Conservation (phyloP, 345 rosid genomes). For the Bretschneidera sinensis region DNA sequence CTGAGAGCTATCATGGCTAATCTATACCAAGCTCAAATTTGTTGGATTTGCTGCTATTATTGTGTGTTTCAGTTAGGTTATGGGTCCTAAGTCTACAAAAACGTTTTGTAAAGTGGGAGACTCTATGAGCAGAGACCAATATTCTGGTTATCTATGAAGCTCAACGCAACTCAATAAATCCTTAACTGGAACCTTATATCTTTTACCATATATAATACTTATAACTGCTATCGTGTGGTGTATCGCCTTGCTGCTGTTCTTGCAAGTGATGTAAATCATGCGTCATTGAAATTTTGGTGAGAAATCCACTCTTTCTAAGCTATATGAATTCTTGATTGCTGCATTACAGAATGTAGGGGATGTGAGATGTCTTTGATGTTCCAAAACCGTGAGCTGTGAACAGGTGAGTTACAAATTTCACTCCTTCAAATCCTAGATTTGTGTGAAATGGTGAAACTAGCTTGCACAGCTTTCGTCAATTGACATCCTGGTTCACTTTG, state of each 20-base stretch:
- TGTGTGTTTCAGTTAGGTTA: slow-evolving; percentile 6
- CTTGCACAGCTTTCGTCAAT: slow-evolving; percentile 14
- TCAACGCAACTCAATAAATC: neutral
- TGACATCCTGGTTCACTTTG: slow-evolving; percentile 12
- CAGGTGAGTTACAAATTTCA: slow-evolving; percentile 23
- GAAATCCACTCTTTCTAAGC: slow-evolving; percentile 17
- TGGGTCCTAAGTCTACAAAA: slow-evolving; percentile 16
- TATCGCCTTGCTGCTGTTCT: neutral
- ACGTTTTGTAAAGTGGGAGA: slow-evolving; percentile 18
- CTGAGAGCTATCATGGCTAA: slow-evolving; percentile 16
- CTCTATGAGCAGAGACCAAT: slow-evolving; percentile 12
- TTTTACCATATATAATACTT: neutral
- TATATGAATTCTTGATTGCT: slow-evolving; percentile 29
- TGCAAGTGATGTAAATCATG: neutral
- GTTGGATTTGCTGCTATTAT: slow-evolving; percentile 12
- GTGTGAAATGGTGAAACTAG: slow-evolving; percentile 1
- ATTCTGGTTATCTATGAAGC: neutral
- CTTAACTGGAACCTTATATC: neutral
- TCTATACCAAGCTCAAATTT: slow-evolving; percentile 20
- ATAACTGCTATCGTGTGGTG: slow-evolving; percentile 7
- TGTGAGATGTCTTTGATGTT: slow-evolving; percentile 30
- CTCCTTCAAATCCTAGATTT: slow-evolving; percentile 15
- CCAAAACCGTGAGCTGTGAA: slow-evolving; percentile 24
- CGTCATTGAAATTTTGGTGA: neutral
- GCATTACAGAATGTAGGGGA: slow-evolving; percentile 39